Evolutionary conservation across 495 filamentous ascomycete genomes (phyloP).

Genomic region (Penicillium roqueforti): DNA sequence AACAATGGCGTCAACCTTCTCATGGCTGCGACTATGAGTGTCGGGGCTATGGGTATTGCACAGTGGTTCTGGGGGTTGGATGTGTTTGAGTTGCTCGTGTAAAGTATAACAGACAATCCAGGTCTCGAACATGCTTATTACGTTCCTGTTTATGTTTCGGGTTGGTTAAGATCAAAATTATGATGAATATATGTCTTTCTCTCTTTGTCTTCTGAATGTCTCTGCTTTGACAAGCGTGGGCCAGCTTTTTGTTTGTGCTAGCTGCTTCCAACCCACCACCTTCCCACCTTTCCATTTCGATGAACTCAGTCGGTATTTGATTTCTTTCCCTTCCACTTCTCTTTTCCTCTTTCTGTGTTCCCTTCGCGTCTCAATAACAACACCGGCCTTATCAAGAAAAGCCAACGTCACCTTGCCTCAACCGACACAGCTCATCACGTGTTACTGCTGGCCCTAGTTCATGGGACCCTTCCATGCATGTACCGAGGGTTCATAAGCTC

Average conservation of each 20-base stretch:
- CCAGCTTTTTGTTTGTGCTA: background rate
- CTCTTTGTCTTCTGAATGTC: background rate
- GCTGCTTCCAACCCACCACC: background rate
- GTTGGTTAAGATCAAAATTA: background rate
- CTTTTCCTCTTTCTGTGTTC: background rate
- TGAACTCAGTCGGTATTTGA: background rate
- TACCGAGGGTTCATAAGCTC: background rate
- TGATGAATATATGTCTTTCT: background rate
- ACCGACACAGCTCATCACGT: background rate
- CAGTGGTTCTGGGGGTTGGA: conserved; percentile 38
- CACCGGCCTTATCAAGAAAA: background rate
- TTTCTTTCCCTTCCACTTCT: background rate
- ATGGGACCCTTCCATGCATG: background rate
- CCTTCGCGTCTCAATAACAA: background rate
- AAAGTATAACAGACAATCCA: background rate
- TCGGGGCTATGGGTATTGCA: conserved; percentile 66
- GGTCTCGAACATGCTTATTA: background rate
- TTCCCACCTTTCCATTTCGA: background rate
- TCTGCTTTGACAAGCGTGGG: background rate
- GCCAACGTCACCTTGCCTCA: background rate
- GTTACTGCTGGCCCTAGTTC: background rate
- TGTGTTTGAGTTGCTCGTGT: conserved; percentile 17
- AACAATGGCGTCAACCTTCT: conserved; percentile 92
- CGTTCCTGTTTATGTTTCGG: background rate
- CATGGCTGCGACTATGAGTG: conserved; percentile 80